phyloP scores from a whole-genome alignment of 2,329 filamentous ascomycete species.

The Nothophaeocryptopus gaeumannii region DNA sequence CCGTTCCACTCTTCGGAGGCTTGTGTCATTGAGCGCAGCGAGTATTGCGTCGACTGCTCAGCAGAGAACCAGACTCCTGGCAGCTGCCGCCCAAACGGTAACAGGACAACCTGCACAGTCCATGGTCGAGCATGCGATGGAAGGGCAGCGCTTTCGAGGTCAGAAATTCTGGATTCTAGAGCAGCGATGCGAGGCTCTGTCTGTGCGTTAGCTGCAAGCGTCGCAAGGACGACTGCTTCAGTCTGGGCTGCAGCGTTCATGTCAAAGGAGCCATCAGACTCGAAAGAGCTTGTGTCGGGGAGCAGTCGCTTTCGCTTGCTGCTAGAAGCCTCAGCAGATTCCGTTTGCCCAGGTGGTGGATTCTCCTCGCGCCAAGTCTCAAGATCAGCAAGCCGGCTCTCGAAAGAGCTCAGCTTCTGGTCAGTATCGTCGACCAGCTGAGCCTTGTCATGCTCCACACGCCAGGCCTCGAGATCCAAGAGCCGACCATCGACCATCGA shows the following conservation, averaged over 20 bases:
- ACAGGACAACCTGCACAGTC: constrained; percentile 72
- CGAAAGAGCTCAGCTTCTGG: constrained; percentile 38
- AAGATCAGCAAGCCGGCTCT: constrained; percentile 65
- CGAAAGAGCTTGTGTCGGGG: constrained; percentile 40
- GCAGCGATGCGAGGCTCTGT: constrained; percentile 45
- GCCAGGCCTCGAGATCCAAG: constrained; percentile 63
- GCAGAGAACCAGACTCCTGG: constrained; percentile 53
- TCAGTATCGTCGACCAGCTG: constrained; percentile 40
- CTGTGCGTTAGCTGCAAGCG: constrained; percentile 37
- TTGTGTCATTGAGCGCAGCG: constrained; percentile 39
- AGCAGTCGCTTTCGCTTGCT: constrained; percentile 34
- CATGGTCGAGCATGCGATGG: constrained; percentile 65
- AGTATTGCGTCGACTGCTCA: constrained; percentile 36
- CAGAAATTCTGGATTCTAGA: constrained; percentile 48
- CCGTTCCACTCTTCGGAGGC: constrained; percentile 50
- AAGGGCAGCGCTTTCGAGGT: constrained; percentile 57
- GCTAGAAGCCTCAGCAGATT: constrained; percentile 27
- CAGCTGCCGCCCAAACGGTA: constrained; percentile 63
- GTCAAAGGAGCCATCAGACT: constrained; percentile 38
- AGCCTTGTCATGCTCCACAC: constrained; percentile 28
- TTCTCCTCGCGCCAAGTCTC: constrained; percentile 48
- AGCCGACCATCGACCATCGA: constrained; percentile 66
- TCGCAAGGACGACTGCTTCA: constrained; percentile 34
- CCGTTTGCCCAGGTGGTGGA: constrained; percentile 5
- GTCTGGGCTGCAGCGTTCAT: constrained; percentile 35